These are phyloP conservation scores for Protomyces pachydermus DNA, from an alignment of 1,139 yeast species.

Conservation along the genomic window DNA sequence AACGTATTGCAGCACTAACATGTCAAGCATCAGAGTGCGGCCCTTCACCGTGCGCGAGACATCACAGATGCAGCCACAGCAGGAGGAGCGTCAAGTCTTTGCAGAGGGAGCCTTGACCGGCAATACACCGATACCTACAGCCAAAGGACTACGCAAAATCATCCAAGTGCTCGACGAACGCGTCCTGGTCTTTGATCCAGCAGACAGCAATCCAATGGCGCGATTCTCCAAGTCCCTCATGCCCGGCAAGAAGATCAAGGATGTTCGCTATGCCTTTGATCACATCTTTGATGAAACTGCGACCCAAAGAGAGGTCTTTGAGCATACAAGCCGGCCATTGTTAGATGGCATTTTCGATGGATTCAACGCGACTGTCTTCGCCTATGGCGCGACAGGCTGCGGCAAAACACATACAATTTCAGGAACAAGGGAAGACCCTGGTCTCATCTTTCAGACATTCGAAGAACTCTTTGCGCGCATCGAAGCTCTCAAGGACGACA, in stretches of 20 bases:
- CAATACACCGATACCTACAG: conserved; percentile 38
- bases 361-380: conserved; percentile 85
- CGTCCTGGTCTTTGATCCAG: conserved; percentile 87
- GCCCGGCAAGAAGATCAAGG: conserved; percentile 30
- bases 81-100: conserved; percentile 43
- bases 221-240: conserved; percentile 58
- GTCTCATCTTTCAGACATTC: conserved; percentile 71
- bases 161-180: conserved; percentile 80
- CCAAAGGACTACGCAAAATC: conserved; percentile 62
- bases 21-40: conserved; percentile 51
- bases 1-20: background rate
- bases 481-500: conserved; percentile 37
- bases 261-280: conserved; percentile 50
- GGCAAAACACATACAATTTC: conserved; percentile 91
- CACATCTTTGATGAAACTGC: conserved; percentile 54
- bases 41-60: conserved; percentile 68
- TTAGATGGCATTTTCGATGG: conserved; percentile 70
- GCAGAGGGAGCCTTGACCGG: conserved; percentile 54
- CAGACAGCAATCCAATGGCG: conserved; percentile 63
- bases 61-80: conserved; percentile 41
- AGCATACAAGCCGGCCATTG: conserved; percentile 55
- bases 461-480: conserved; percentile 58
- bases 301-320: conserved; percentile 56
- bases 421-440: conserved; percentile 65
- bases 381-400: conserved; percentile 97